phyloP scores from a whole-genome alignment of 768 basidiomycete genomes.

The Mycena indigotica region DNA sequence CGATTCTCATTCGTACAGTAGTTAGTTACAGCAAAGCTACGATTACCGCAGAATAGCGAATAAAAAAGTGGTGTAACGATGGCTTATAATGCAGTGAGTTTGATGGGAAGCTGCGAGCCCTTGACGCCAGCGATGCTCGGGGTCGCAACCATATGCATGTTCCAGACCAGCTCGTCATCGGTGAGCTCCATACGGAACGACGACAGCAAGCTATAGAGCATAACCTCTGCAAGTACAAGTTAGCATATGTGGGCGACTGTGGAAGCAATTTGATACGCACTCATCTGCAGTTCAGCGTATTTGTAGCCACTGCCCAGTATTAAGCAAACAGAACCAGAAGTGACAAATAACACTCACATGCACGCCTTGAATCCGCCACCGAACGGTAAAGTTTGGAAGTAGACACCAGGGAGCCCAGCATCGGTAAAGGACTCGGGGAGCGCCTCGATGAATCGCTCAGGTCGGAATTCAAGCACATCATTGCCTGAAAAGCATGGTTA shows the following conservation, averaged over 20 bases:
- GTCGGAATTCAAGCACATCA: slow-evolving; percentile 39
- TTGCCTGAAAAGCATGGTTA: slow-evolving; percentile 24
- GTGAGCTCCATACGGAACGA: slow-evolving; percentile 14
- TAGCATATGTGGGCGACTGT: not conserved
- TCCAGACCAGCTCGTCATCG: slow-evolving; percentile 15
- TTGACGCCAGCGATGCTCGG: slow-evolving; percentile 12
- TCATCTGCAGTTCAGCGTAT: slow-evolving; percentile 37
- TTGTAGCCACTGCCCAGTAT: slow-evolving; percentile 31
- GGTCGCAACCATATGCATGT: slow-evolving; percentile 16
- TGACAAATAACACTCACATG: slow-evolving; percentile 27
- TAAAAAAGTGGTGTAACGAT: not conserved
- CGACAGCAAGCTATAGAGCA: slow-evolving; percentile 12
- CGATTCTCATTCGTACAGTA: not conserved
- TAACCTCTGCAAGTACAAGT: slow-evolving; percentile 12
- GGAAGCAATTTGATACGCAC: slow-evolving; percentile 20
- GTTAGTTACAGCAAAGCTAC: not conserved
- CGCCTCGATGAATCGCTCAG: slow-evolving; percentile 37
- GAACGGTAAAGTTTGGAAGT: slow-evolving; percentile 35
- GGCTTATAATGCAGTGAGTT: slow-evolving; percentile 5
- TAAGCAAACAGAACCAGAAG: not conserved
- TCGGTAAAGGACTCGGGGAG: slow-evolving; percentile 28
- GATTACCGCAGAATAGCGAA: not conserved
- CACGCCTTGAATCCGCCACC: slow-evolving; percentile 31
- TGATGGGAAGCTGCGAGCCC: slow-evolving; percentile 14
- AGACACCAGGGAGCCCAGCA: slow-evolving; percentile 39